These are phyloP conservation scores for Kodamaea laetipori DNA, from an alignment of 805 yeast species.

Conservation along the genomic window DNA sequence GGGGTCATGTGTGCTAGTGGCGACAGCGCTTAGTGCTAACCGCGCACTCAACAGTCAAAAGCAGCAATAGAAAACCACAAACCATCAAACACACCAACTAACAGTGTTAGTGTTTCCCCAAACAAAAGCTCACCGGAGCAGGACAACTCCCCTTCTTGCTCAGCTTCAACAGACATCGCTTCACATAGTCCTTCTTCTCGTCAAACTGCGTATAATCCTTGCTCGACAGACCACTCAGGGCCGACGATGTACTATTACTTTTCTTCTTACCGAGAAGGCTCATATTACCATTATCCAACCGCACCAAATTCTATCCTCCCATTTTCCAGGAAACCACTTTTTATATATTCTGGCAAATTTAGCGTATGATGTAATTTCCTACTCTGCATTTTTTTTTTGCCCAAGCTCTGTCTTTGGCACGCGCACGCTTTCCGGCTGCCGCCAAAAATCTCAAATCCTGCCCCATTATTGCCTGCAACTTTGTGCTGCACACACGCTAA, in stretches of 20 bases:
- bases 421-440: constrained; percentile 6
- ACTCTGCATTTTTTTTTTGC: neutral
- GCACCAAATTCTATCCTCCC: no score
- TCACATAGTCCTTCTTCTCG: constrained; percentile 48
- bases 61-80: no score
- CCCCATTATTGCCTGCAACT: constrained; percentile 1
- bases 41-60: no score
- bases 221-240: constrained; percentile 5
- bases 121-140: constrained; percentile 39
- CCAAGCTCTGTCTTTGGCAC: constrained; percentile 5
- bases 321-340: neutral
- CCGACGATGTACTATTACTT: constrained; percentile 7
- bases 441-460: neutral
- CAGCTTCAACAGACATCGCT: constrained; percentile 38
- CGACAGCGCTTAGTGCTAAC: no score
- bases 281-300: constrained; percentile 43
- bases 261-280: constrained; percentile 14
- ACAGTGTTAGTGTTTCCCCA: constrained; percentile 32
- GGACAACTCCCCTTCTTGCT: constrained; percentile 19
- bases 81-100: neutral
- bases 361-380: constrained; percentile 11
- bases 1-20: no score
- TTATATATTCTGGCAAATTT: constrained; percentile 5
- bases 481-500: constrained; percentile 5
- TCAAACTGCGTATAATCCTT: constrained; percentile 34